phyloP scores from a whole-genome alignment of 768 basidiomycete genomes.

The Arthromyces matolae region DNA sequence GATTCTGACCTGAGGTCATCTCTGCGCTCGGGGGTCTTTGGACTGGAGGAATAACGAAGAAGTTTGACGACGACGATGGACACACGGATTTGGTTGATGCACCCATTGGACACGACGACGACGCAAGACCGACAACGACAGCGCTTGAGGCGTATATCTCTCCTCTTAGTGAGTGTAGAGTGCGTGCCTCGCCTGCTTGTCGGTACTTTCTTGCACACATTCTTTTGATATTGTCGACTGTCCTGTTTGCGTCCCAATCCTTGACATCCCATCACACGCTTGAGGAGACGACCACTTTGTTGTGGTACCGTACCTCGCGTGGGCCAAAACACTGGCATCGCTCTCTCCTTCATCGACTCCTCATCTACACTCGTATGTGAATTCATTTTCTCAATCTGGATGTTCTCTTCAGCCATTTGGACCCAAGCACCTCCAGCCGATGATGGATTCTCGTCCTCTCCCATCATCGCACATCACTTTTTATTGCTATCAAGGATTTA shows the following conservation, averaged over 20 bases:
- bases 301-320: conserved; percentile 80
- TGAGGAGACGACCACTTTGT: conserved; percentile 77
- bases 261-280: conserved; percentile 52
- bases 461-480: conserved; percentile 34
- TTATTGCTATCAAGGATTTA: conserved; percentile 45
- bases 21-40: conserved; percentile 18
- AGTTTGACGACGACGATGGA: conserved; percentile 49
- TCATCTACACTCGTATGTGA: conserved; percentile 25
- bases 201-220: conserved; percentile 54
- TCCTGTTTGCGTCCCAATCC: conserved; percentile 44
- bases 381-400: conserved; percentile 25
- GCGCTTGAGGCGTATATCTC: conserved; percentile 55
- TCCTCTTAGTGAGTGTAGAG: conserved; percentile 46
- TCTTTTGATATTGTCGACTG: conserved; percentile 38
- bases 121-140: conserved; percentile 68
- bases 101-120: conserved; percentile 50
- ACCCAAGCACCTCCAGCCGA: conserved; percentile 17
- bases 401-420: conserved; percentile 17
- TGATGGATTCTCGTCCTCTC: conserved; percentile 12
- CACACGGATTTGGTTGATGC: conserved; percentile 48
- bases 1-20: conserved; percentile 41
- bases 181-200: conserved; percentile 51
- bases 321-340: conserved; percentile 74
- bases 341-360: conserved; percentile 26
- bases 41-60: conserved; percentile 29